Conservation (phyloP, 2,329 filamentous ascomycete species). For the Fusarium chuoi region DNA sequence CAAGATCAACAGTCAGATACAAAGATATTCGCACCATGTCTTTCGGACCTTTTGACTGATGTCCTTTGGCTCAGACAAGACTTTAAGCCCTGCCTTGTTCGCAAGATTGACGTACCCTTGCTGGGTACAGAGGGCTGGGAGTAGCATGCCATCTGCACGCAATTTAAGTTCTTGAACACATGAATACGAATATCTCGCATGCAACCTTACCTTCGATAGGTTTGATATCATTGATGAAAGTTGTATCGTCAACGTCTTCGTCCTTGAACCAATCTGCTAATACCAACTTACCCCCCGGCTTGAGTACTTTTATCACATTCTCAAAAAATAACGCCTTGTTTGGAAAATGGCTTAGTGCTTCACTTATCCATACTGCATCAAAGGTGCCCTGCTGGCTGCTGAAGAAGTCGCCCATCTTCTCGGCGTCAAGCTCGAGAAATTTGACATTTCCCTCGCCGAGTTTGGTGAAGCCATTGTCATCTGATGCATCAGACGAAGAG, state of each 20-base stretch:
- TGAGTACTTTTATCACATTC: constrained; percentile 61
- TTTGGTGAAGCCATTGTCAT: constrained; percentile 49
- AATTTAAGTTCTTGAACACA: not conserved
- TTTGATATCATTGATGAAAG: constrained; percentile 63
- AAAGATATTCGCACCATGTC: constrained; percentile 61
- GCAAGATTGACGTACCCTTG: constrained; percentile 64
- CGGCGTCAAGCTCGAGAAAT: constrained; percentile 69
- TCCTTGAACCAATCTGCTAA: constrained; percentile 72
- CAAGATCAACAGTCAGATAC: not conserved
- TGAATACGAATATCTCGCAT: not conserved
- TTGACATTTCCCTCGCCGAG: constrained; percentile 59
- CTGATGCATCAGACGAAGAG: constrained; percentile 2
- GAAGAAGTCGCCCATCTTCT: constrained; percentile 68
- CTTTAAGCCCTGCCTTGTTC: constrained; percentile 57
- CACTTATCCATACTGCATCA: constrained; percentile 70
- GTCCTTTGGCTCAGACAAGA: constrained; percentile 61
- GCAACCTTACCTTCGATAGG: constrained; percentile 63
- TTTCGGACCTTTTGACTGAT: constrained; percentile 68
- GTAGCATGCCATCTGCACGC: constrained; percentile 65
- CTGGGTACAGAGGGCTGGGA: constrained; percentile 65
- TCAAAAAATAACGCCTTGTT: constrained; percentile 68
- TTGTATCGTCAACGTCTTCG: constrained; percentile 55
- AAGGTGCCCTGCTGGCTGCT: constrained; percentile 53
- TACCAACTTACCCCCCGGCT: constrained; percentile 61
- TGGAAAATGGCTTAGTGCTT: constrained; percentile 69